phyloP scores from a whole-genome alignment of 2,329 filamentous ascomycete genomes.

The Epicoccum nigrum region DNA sequence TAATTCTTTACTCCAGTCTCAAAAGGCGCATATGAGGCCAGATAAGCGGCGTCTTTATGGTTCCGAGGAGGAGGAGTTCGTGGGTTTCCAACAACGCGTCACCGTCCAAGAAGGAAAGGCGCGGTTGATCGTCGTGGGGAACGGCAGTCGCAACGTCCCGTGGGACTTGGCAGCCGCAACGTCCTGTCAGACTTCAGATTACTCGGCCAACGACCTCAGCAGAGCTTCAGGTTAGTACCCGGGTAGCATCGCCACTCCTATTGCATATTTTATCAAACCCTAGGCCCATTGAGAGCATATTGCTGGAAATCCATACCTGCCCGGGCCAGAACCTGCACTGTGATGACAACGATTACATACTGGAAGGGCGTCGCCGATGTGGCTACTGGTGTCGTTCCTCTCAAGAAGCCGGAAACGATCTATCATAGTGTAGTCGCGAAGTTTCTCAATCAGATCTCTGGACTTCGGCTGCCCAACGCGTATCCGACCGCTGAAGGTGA shows the following conservation, averaged over 20 bases:
- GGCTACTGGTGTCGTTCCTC: slow-evolving; percentile 18
- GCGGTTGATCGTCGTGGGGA: not conserved
- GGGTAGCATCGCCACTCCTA: too few species aligned
- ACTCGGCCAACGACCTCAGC: too few species aligned
- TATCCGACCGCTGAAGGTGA: slow-evolving; percentile 15
- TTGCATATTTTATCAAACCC: too few species aligned
- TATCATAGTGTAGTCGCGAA: slow-evolving; percentile 23
- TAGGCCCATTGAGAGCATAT: too few species aligned
- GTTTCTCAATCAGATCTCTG: slow-evolving; percentile 7
- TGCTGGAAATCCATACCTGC: too few species aligned
- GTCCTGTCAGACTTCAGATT: too few species aligned
- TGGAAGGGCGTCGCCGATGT: slow-evolving; percentile 26
- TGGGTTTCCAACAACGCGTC: too few species aligned
- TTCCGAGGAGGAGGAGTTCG: too few species aligned
- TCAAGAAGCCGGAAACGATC: slow-evolving; percentile 24
- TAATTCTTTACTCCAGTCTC: not conserved
- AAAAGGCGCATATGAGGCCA: not conserved
- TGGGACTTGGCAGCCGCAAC: too few species aligned
- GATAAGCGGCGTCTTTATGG: not conserved
- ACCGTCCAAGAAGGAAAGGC: not conserved
- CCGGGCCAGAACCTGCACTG: not conserved
- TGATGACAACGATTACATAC: slow-evolving; percentile 23
- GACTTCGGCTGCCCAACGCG: slow-evolving; percentile 22
- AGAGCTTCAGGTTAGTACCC: too few species aligned
- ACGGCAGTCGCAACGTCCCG: too few species aligned